phyloP scores from a whole-genome alignment of 495 filamentous ascomycete genomes.

The Podospora didyma region DNA sequence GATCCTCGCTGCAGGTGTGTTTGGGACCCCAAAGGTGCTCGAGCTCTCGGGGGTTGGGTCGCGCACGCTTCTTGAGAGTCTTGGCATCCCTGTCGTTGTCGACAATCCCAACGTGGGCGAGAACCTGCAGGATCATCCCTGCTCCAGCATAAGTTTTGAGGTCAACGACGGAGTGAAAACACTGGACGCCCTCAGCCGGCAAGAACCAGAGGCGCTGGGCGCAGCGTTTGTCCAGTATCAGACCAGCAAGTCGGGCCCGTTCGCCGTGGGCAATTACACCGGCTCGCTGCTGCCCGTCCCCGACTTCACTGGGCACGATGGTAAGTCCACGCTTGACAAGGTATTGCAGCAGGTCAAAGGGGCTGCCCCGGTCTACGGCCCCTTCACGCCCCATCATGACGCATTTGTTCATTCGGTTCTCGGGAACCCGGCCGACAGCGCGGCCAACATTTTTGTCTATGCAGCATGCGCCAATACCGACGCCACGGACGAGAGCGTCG shows the following conservation, averaged over 20 bases:
- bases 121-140: conserved; percentile 1
- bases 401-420: conserved; percentile 3
- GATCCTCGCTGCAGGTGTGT: conserved; percentile 1
- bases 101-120: conserved; percentile 1
- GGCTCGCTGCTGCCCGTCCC: conserved; percentile 1
- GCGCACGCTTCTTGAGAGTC: not conserved
- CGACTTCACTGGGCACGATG: not conserved
- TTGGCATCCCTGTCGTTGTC: not conserved
- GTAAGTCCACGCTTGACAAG: not conserved
- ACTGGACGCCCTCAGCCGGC: not conserved
- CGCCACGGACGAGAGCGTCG: too few species aligned
- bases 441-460: too few species aligned
- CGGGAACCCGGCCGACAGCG: not conserved
- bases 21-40: not conserved
- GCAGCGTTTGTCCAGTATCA: not conserved
- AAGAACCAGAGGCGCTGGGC: not conserved
- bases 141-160: conserved; percentile 1
- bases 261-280: conserved; percentile 3
- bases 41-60: not conserved
- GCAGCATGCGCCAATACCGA: too few species aligned
- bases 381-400: not conserved
- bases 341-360: not conserved
- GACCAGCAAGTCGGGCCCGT: conserved; percentile 1
- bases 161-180: conserved; percentile 2
- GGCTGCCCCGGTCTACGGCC: too few species aligned